A percentile compares a stretch with the other conserved stretches of the same genome.
Evolutionary conservation across 176 grass and related monocot species (phyloP).

Genomic region (Aechmea fasciata): DNA sequence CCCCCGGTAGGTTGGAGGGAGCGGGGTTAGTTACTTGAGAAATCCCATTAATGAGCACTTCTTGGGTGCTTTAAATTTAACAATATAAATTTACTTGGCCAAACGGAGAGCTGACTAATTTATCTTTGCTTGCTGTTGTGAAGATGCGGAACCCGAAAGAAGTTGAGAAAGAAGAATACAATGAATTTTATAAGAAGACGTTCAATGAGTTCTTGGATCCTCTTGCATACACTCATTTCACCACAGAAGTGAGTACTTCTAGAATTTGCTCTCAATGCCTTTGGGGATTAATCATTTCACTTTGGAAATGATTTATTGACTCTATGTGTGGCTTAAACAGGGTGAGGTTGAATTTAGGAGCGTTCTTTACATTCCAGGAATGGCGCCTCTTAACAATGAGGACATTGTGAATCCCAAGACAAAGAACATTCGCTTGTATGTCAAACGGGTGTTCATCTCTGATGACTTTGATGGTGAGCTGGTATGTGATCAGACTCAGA

Average conservation of each 20-base stretch:
- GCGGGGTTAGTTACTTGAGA: background rate
- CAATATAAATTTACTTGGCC: background rate
- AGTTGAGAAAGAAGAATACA: conserved; percentile 61
- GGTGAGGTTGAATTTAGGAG: conserved; percentile 94
- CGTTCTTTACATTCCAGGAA: conserved; percentile 85
- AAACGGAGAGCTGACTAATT: background rate
- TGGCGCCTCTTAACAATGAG: conserved; percentile 82
- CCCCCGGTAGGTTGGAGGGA: background rate
- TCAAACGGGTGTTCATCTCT: conserved; percentile 90
- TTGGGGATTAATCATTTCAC: conserved; percentile 8
- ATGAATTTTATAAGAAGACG: conserved; percentile 91
- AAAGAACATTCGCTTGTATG: conserved; percentile 83
- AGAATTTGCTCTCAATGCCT: conserved; percentile 9
- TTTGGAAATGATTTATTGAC: conserved; percentile 13
- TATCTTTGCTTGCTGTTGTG: conserved; percentile 12
- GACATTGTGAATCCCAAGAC: conserved; percentile 85
- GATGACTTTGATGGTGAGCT: conserved; percentile 88
- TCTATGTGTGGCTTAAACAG: conserved; percentile 29
- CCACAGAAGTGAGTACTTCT: conserved; percentile 49
- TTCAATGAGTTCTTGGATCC: conserved; percentile 97
- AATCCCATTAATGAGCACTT: background rate
- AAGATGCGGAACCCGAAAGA: conserved; percentile 92
- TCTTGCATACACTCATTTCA: conserved; percentile 67
- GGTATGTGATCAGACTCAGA: conserved; percentile 25
- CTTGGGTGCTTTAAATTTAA: background rate